Conservation (phyloP, 1,284 basidiomycete genomes). For the Wallemia mellicola region DNA sequence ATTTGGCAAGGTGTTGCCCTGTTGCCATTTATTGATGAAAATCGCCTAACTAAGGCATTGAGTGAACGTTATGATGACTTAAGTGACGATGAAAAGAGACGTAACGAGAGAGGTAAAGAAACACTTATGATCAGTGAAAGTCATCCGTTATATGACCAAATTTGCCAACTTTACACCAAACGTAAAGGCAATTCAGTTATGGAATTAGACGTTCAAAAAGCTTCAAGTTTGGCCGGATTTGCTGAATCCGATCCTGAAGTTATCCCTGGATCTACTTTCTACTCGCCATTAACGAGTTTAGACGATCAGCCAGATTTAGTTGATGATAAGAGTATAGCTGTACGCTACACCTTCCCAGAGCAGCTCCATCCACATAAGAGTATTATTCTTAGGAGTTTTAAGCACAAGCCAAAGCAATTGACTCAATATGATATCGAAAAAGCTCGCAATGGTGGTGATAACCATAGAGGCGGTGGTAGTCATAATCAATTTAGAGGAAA, state of each 20-base stretch:
- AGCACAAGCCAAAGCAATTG: slow-evolving; percentile 30
- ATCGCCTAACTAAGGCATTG: slow-evolving; percentile 56
- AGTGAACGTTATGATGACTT: slow-evolving; percentile 37
- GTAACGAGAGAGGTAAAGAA: slow-evolving; percentile 65
- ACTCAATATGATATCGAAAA: slow-evolving; percentile 42
- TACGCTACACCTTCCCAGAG: slow-evolving; percentile 61
- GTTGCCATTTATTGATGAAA: slow-evolving; percentile 80
- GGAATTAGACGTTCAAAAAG: slow-evolving; percentile 30
- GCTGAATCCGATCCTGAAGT: slow-evolving; percentile 59
- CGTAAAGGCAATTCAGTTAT: slow-evolving; percentile 26
- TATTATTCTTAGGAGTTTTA: slow-evolving; percentile 44
- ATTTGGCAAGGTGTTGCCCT: slow-evolving; percentile 95
- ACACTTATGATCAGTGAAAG: slow-evolving; percentile 60
- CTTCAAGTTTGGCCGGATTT: slow-evolving; percentile 45
- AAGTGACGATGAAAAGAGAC: slow-evolving; percentile 44
- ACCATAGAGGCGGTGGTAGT: slow-evolving; percentile 16
- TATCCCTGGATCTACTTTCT: slow-evolving; percentile 69
- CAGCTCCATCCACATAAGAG: slow-evolving; percentile 63
- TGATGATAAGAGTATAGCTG: slow-evolving; percentile 62
- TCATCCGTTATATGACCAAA: slow-evolving; percentile 53
- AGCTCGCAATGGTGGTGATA: slow-evolving; percentile 20
- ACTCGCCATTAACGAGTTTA: slow-evolving; percentile 30
- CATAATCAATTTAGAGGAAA: slow-evolving; percentile 2
- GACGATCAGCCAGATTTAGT: slow-evolving; percentile 34
- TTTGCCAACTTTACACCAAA: slow-evolving; percentile 70